Base-by-base conservation (phyloP, 148 eudicot species). In the Simmondsia chinensis region DNA sequence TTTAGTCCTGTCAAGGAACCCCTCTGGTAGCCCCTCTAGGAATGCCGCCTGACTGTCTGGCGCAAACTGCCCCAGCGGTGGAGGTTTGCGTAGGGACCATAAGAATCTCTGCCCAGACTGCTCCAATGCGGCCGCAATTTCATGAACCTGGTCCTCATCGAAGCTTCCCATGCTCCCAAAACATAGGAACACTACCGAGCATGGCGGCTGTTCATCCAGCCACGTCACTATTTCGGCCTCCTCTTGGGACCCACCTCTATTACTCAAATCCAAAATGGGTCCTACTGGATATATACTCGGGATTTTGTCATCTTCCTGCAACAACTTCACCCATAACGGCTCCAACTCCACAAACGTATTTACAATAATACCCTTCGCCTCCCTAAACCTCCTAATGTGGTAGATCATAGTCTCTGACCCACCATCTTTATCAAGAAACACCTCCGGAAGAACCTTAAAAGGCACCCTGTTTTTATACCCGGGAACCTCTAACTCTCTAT, bases 111-210 rank as follows among this genome's bases (percentile, higher is more conserved):
- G 41, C 2, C 80, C 75, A n/a, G 59, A 21, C 0, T 24, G 44
- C 4, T 76, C 89, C 2, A 81, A 30, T 0, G 75, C 83, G 11
- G 7, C 0, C 0, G 83, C 88, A 13, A 80, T 70, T 39, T 80
- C 77, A 11, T 31, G 49, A n/a, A 76, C 69, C 21, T 76, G 83
- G 3, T 25, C 54, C 25, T 2, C 56, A 7, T 44, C 37, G 4
- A 81, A 68, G 6, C 46, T 38, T 1, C 89, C 89, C 58, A 48
- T 59, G 45, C 80, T 81, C 8, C 89, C 80, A 2, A 81, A 81
- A 27, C 83, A 81, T 1, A 81, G 37, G 39, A 60, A 80, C 12
- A 72, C 76, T 0, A 80, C 82, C 0, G 82, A 75, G 2, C 57
- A 46, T 1, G 45, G 21, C 0, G 77, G 75, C 3, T 76, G 83